phyloP scores from a whole-genome alignment of 768 basidiomycete species.

The Lentinula boryana region DNA sequence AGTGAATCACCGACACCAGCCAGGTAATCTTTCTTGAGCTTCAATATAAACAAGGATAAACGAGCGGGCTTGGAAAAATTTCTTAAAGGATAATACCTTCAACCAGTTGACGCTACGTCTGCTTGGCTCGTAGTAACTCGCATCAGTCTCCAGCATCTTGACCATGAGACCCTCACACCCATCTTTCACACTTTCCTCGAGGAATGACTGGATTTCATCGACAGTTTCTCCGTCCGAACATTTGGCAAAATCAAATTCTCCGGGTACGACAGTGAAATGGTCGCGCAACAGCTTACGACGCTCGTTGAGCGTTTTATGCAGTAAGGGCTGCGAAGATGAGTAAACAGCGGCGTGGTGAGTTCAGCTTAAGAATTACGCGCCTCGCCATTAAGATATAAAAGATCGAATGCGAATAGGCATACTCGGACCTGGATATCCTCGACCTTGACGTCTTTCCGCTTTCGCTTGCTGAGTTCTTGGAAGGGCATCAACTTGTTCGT shows the following conservation, averaged over 20 bases:
- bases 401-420: conserved; percentile 93
- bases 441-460: conserved; percentile 96
- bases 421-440: conserved; percentile 98
- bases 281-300: conserved; percentile 72
- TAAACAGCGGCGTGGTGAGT: not conserved
- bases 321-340: conserved; percentile 54
- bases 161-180: conserved; percentile 99
- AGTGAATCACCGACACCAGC: conserved; percentile 95
- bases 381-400: conserved; percentile 96
- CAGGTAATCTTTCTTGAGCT: conserved; percentile 99
- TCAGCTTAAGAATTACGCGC: conserved; percentile 34
- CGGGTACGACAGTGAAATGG: conserved; percentile 76
- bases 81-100: conserved; percentile 53
- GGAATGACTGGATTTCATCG: conserved; percentile 91
- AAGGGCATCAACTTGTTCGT: conserved; percentile 91
- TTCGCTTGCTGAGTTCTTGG: conserved; percentile 92
- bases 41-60: not conserved
- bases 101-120: conserved; percentile 96
- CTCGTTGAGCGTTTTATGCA: conserved; percentile 68
- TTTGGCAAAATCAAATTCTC: conserved; percentile 92
- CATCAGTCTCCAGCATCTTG: conserved; percentile 92
- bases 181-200: conserved; percentile 96
- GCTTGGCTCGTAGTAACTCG: conserved; percentile 93
- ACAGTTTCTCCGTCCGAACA: conserved; percentile 83
- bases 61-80: not conserved